phyloP scores from a whole-genome alignment of 176 grass and related monocot genomes.

The Calamus simplicifolius region DNA sequence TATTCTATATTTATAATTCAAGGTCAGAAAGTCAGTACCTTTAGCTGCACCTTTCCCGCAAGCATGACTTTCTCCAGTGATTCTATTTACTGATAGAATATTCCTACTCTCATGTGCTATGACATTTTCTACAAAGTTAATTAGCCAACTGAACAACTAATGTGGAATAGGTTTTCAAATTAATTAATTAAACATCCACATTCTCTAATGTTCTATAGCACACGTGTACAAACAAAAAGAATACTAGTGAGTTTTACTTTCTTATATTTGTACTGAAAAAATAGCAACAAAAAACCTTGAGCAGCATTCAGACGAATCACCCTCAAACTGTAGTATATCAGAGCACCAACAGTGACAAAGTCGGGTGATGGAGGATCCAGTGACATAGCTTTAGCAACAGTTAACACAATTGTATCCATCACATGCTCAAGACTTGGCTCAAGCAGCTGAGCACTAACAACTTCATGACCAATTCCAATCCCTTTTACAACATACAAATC shows the following conservation, averaged over 20 bases:
- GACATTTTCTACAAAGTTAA: no score
- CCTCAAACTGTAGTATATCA: constrained; percentile 60
- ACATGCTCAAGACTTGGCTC: constrained; percentile 86
- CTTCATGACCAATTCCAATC: constrained; percentile 76
- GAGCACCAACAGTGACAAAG: constrained; percentile 75
- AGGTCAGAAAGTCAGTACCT: no score
- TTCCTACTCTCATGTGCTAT: no score
- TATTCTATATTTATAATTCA: no score
- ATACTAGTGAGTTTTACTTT: not conserved
- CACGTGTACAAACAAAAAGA: not conserved
- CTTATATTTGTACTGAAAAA: no score
- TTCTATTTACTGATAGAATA: no score
- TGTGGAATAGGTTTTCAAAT: no score
- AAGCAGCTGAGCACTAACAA: constrained; percentile 64
- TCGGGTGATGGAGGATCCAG: constrained; percentile 83
- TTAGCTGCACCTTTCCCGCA: no score
- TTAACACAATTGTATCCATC: constrained; percentile 59
- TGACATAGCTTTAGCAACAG: constrained; percentile 95
- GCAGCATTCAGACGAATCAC: constrained; percentile 71
- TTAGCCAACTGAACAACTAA: no score
- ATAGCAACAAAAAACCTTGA: constrained; percentile 37
- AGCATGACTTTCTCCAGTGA: no score
- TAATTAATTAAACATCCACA: no score
- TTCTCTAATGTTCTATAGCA: not conserved
- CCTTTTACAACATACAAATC: constrained; percentile 92